Percentiles rank a stretch among this genome's conserved stretches.
These are phyloP conservation scores for Corynascus novoguineensis DNA, from an alignment of 495 filamentous ascomycete genomes.

Conservation along the genomic window DNA sequence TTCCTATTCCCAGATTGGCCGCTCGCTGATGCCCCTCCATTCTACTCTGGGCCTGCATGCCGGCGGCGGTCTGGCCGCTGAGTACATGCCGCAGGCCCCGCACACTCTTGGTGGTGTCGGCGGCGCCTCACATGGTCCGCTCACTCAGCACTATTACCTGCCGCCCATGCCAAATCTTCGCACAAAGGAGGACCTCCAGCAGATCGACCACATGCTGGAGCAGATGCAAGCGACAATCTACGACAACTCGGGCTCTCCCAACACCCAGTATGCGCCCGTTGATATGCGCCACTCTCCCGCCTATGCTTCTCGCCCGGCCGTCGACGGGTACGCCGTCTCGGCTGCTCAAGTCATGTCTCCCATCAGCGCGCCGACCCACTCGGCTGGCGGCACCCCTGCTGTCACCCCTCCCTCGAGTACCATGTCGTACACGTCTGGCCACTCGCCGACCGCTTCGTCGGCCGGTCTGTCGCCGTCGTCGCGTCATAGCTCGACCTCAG, in stretches of 20 bases:
- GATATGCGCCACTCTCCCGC: constrained; percentile 72
- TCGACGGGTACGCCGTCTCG: constrained; percentile 48
- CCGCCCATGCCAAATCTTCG: constrained; percentile 80
- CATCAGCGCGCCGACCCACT: constrained; percentile 54
- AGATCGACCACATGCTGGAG: constrained; percentile 88
- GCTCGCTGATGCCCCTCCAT: constrained; percentile 70
- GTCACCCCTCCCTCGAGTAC: constrained; percentile 86
- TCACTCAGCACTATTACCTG: constrained; percentile 66
- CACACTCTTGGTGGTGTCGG: constrained; percentile 43
- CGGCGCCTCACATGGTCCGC: constrained; percentile 49
- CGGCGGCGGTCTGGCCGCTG: constrained; percentile 55
- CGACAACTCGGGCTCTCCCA: constrained; percentile 65
- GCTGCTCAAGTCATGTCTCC: constrained; percentile 55
- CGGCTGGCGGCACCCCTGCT: constrained; percentile 63
- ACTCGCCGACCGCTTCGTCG: constrained; percentile 70
- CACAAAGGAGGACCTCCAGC: constrained; percentile 86
- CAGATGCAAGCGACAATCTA: constrained; percentile 94
- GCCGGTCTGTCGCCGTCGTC: constrained; percentile 59
- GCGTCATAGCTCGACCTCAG: constrained; percentile 53
- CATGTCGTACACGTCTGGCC: constrained; percentile 76
- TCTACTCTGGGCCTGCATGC: constrained; percentile 58
- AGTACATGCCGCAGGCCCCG: constrained; percentile 58
- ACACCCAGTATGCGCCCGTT: constrained; percentile 37
- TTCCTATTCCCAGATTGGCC: constrained; percentile 76
- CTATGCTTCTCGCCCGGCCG: constrained; percentile 39